These are phyloP conservation scores for Microdochium paspali DNA, from an alignment of 2,329 filamentous ascomycete genomes.

Conservation along the genomic window DNA sequence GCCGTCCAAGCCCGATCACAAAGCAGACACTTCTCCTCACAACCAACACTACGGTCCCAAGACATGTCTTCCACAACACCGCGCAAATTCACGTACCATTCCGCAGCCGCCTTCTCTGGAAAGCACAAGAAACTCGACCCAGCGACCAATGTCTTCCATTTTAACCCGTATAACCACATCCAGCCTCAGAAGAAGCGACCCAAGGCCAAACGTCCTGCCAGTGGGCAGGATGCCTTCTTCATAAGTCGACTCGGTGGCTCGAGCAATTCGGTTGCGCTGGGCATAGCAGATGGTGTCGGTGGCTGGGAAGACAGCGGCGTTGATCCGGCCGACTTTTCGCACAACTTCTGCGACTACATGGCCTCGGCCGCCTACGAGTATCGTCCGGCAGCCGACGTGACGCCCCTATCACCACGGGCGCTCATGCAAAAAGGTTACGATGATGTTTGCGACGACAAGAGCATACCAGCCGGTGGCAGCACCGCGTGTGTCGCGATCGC, in stretches of 20 bases:
- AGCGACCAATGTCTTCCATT: constrained; percentile 61
- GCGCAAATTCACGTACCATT: constrained; percentile 51
- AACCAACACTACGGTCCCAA: constrained; percentile 12
- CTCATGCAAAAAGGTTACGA: constrained; percentile 83
- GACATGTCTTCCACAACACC: constrained; percentile 7
- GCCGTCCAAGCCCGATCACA: constrained; percentile 4
- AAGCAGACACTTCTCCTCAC: constrained; percentile 13
- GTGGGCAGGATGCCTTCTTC: constrained; percentile 95
- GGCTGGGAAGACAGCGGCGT: constrained; percentile 91
- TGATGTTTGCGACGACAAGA: constrained; percentile 62
- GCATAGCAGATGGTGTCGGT: constrained; percentile 88
- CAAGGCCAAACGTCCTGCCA: constrained; percentile 58
- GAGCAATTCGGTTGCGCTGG: constrained; percentile 66
- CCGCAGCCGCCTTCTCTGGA: constrained; percentile 66
- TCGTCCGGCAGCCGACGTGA: constrained; percentile 17
- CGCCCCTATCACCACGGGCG: constrained; percentile 48
- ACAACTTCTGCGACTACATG: constrained; percentile 91
- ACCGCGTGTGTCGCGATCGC: constrained; percentile 85
- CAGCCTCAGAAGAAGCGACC: constrained; percentile 40
- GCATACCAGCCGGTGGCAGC: constrained; percentile 74
- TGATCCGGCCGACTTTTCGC: constrained; percentile 91
- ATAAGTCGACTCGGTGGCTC: constrained; percentile 64
- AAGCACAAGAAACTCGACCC: constrained; percentile 63
- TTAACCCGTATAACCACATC: constrained; percentile 55
- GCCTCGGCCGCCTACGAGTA: constrained; percentile 61